Base-by-base conservation (phyloP, 495 filamentous ascomycete species). In the Xylaria castorea region DNA sequence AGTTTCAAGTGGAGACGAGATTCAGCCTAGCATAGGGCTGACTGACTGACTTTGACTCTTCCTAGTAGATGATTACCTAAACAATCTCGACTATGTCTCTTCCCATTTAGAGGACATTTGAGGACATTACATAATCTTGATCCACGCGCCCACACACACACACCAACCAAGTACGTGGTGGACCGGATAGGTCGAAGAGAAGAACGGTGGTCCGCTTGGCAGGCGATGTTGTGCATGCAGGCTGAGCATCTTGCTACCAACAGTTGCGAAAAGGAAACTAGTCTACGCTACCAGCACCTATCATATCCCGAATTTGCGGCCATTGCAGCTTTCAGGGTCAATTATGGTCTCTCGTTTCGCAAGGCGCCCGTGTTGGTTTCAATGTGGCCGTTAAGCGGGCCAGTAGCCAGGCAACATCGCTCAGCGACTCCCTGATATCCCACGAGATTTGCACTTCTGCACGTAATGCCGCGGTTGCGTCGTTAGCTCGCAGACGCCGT, bases 11-110 rank as follows among this genome's bases (percentile, higher is more conserved):
- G 69, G 60, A 71, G 32, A 64, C n/a, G n/a, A 25, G 9, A 71
- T 71, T 71, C 69, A 71, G 69, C 69, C 69, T 34, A 57, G 22
- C 50, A 36, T 36, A 46, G 25, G 66, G 66, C 66, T 69, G 66
- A 60, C 57, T 63, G 42, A 22, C 36, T 70, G 7, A 2, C 18
- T 63, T 30, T 53, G 44, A 42, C 32, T 50, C 34, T 5, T 25
- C 44, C 8, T 48, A 48, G 18, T 38, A 50, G 12, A 22, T 22
- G 27, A 50, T 38, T 70, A 62, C 42, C 16, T 50, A 60, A 69
- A 5, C 38, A n/a, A 62, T 42, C n/a, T n/a, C n/a, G 1, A 2
- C 11, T 42, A n/a, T 48, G 38, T 48, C 16, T 36, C 32, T 9
- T 34, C 27, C 30, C 20, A 27, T 62, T 70, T 50, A 1, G 44